Conservation (phyloP, 257 asterid species). For the Echium plantagineum region DNA sequence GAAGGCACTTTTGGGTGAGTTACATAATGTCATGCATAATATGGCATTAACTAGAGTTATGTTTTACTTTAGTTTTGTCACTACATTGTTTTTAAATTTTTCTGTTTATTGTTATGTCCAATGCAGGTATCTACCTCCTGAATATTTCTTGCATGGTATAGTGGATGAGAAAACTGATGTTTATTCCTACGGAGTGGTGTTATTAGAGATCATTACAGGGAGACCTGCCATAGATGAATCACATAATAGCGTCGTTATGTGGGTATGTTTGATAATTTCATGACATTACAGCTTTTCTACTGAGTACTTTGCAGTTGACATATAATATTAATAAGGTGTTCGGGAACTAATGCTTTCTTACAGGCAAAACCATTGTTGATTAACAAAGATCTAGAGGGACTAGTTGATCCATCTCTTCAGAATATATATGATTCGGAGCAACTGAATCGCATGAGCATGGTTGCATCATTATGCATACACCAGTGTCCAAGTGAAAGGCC, state of each 20-base stretch:
- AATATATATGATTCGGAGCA: slow-evolving; percentile 55
- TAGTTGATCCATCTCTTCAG: slow-evolving; percentile 64
- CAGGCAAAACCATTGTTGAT: slow-evolving; percentile 80
- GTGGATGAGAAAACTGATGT: slow-evolving; percentile 96
- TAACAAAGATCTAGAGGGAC: slow-evolving; percentile 29
- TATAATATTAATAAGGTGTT: too few species aligned
- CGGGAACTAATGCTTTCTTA: slow-evolving; percentile 7
- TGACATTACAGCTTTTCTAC: neutral
- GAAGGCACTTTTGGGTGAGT: slow-evolving; percentile 95
- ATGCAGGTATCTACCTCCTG: slow-evolving; percentile 91
- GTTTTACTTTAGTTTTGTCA: too few species aligned
- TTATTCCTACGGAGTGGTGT: slow-evolving; percentile 79
- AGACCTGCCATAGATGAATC: slow-evolving; percentile 85
- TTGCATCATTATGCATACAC: slow-evolving; percentile 70
- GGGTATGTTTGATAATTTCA: slow-evolving; percentile 43
- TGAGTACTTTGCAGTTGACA: too few species aligned
- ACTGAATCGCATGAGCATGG: slow-evolving; percentile 48
- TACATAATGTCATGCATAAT: neutral
- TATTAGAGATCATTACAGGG: slow-evolving; percentile 71
- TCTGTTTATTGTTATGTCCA: neutral
- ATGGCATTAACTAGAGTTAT: neutral
- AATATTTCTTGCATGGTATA: slow-evolving; percentile 80
- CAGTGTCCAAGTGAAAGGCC: slow-evolving; percentile 70
- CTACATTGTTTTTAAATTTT: neutral
- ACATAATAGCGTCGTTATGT: slow-evolving; percentile 77